phyloP scores from a whole-genome alignment of 345 rosid species.

The Adansonia digitata region DNA sequence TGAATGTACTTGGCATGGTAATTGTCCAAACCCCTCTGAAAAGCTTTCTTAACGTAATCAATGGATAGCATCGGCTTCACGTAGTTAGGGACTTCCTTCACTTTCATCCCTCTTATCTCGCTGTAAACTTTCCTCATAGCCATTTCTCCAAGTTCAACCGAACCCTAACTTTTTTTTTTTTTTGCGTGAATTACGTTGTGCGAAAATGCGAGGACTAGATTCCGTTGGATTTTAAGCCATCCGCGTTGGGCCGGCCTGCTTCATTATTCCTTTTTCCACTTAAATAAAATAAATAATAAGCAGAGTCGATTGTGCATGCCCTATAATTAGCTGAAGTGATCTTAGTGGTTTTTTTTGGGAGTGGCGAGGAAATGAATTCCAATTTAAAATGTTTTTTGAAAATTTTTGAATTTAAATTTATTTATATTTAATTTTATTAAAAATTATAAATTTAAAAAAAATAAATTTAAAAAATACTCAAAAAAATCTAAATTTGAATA shows the following conservation, averaged over 20 bases:
- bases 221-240: background rate
- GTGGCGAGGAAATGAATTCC: too few species aligned
- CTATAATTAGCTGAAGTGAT: too few species aligned
- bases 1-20: constrained; percentile 63
- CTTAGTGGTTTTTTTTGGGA: too few species aligned
- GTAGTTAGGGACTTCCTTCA: constrained; percentile 51
- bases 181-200: too few species aligned
- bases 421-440: too few species aligned
- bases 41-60: constrained; percentile 33
- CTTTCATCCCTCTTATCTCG: constrained; percentile 62
- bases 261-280: background rate
- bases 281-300: too few species aligned
- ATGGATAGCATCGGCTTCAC: constrained; percentile 57
- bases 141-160: constrained; percentile 22
- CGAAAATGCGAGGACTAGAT: background rate
- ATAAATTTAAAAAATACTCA: too few species aligned
- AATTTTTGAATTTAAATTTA: too few species aligned
- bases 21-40: constrained; percentile 46
- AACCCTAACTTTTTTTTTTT: background rate
- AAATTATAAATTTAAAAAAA: too few species aligned
- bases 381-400: too few species aligned
- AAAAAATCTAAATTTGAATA: too few species aligned
- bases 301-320: too few species aligned
- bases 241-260: background rate
- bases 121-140: constrained; percentile 46